Conservation (phyloP, 2,329 filamentous ascomycete species). For the Colletotrichum plurivorum region DNA sequence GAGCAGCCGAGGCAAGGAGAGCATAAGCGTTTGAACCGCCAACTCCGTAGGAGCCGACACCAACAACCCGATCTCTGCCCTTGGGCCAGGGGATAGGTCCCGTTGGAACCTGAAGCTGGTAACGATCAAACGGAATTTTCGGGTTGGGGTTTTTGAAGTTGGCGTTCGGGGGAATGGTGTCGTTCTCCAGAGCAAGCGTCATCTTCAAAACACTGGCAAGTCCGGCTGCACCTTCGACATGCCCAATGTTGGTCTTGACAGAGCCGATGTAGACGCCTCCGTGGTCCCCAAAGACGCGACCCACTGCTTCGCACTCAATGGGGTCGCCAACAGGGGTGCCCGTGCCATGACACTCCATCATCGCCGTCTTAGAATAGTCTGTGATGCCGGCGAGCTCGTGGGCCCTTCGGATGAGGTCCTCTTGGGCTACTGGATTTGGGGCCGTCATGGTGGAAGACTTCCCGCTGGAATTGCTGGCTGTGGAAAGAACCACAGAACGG, state of each 20-base stretch:
- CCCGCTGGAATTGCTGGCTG: slow-evolving; percentile 53
- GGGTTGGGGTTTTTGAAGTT: slow-evolving; percentile 38
- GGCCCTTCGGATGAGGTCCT: slow-evolving; percentile 44
- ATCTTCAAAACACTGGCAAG: slow-evolving; percentile 50
- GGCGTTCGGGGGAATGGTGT: slow-evolving; percentile 35
- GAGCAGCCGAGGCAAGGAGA: slow-evolving; percentile 3
- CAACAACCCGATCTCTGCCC: slow-evolving; percentile 44
- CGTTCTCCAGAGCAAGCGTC: slow-evolving; percentile 44
- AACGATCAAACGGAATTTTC: slow-evolving; percentile 33
- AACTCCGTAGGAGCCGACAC: slow-evolving; percentile 54
- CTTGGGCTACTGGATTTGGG: slow-evolving; percentile 50
- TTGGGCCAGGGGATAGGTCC: slow-evolving; percentile 46
- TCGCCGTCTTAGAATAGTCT: slow-evolving; percentile 44
- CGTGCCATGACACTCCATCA: slow-evolving; percentile 60
- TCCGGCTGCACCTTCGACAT: slow-evolving; percentile 52
- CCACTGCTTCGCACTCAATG: slow-evolving; percentile 54
- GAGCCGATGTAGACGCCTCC: slow-evolving; percentile 47
- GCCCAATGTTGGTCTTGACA: slow-evolving; percentile 55
- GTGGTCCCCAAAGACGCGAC: slow-evolving; percentile 46
- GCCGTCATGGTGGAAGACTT: slow-evolving; percentile 52
- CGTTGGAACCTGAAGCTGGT: slow-evolving; percentile 45
- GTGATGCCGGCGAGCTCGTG: slow-evolving; percentile 44
- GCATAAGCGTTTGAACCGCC: slow-evolving; percentile 44
- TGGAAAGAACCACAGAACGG: slow-evolving; percentile 48
- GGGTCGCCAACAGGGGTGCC: slow-evolving; percentile 61